Base-by-base conservation (phyloP, 768 basidiomycete genomes). In the Agrocybe pediades region DNA sequence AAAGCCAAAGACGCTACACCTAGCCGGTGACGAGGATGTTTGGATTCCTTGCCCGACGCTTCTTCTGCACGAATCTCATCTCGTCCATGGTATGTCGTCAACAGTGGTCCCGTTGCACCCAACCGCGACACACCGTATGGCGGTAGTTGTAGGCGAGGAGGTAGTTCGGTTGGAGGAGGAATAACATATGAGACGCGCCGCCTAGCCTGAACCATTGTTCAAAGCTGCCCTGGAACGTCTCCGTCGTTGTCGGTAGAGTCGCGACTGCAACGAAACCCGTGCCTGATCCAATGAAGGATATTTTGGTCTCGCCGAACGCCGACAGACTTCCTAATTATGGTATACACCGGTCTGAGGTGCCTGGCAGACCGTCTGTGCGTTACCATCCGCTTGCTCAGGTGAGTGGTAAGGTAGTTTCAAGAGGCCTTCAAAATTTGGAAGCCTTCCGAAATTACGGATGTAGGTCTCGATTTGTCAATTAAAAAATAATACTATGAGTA, bases 101-200 rank as follows among this genome's bases (percentile, higher is more conserved):
- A 75, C 33, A 92, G 74, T 2, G 94, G 94, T 0, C 80, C 78
- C 3, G 84, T 79, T 7, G 79, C 76, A 11, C 95, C 93, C 26
- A 88, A 71, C 49, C 89, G 82, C 15, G 82, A 73, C 27, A 79
- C 66, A 19, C 80, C 86, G 55, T 81, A 72, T 0, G 87, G 78
- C 2, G 94, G 95, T 2, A 96, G 80, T 46, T 80, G 77, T 9
- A 95, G 82, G 17, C 78, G 78, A 16, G 86, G 87, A 20, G 86
- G 79, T 2, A 79, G 74, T 11, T 82, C 80, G 0, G 74, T 58
- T 9, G 95, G 87, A 1, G 88, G 76, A 2, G 93, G 91, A 30
- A 97, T 83, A 50, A 95, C 86, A 68, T 95, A 97, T 49, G 94
- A 95, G 24, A 97, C 84, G 63, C 94, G 80, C 57, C 85, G 80